A percentile compares a stretch with the other conserved stretches of the same genome.
Conservation (phyloP, 2,329 filamentous ascomycete genomes). For the Thermoascus crustaceus region DNA sequence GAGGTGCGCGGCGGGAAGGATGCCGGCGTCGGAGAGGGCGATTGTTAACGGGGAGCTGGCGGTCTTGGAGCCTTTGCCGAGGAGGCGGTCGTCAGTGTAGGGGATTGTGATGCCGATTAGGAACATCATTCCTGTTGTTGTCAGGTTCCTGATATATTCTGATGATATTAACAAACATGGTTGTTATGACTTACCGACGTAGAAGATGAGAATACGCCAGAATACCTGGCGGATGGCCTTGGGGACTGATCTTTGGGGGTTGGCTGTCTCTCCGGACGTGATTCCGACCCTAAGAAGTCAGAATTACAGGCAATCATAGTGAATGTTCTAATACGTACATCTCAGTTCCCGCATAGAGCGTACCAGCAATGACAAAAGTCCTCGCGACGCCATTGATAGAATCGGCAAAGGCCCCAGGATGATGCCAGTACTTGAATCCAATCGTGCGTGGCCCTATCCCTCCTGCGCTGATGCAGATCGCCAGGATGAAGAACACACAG, state of each 20-base stretch:
- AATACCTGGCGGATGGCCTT: constrained; percentile 35
- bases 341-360: constrained; percentile 27
- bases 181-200: constrained; percentile 42
- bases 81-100: constrained; percentile 55
- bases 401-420: constrained; percentile 27
- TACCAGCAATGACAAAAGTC: constrained; percentile 28
- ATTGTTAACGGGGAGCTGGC: constrained; percentile 67
- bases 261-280: constrained; percentile 29
- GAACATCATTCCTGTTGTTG: constrained; percentile 52
- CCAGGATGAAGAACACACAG: constrained; percentile 25
- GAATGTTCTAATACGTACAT: constrained; percentile 17
- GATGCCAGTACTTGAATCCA: constrained; percentile 31
- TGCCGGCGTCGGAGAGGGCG: constrained; percentile 65
- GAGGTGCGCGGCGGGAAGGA: constrained; percentile 63
- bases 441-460: constrained; percentile 22
- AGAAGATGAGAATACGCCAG: constrained; percentile 45
- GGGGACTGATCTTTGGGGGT: constrained; percentile 40
- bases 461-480: constrained; percentile 26
- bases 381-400: constrained; percentile 28
- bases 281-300: too few relatives aligned
- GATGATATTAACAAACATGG: background rate
- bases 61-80: constrained; percentile 54
- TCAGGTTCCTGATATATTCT: background rate
- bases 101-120: constrained; percentile 70
- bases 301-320: too few relatives aligned